Base-by-base conservation (phyloP, 768 basidiomycete species). In the Pulveroboletus ravenelii region DNA sequence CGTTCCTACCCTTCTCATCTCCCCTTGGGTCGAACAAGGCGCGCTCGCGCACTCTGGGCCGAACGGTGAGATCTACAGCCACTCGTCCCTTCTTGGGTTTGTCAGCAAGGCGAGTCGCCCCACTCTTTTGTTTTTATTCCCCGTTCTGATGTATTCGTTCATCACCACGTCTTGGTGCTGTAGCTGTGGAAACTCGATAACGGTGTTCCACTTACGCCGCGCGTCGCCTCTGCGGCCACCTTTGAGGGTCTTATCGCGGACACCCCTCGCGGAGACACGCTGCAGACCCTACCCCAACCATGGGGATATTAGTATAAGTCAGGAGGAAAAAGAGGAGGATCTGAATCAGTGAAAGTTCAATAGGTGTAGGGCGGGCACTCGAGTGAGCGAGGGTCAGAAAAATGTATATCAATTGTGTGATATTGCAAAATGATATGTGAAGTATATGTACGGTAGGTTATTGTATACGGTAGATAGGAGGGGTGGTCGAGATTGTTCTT, bases 141-240 rank as follows among this genome's bases (percentile, higher is more conserved):
- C 25, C 25, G 5, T 27, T 27, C 25, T 27, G 25, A 27, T 9
- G 7, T 14, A 27, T 7, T 13, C 8, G n/a, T 25, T 39, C n/a
- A 9, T 13, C 2, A 2, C 3, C 2, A 10, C 25, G n/a, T n/a
- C 13, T 12, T 7, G 27, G 12, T 9, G 18, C 37, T 0, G 3
- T 29, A 63, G 62, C 30, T 63, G n/a, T 63, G 62, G 62, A 54
- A 65, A 47, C 55, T 63, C 25, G 63, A 65, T 12, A 32, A 23
- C 9, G 62, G 60, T 8, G 46, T 48, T 5, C 60, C 60, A 0
- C 60, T 63, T 12, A 62, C 62, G 3, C 57, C 63, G 15, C 57
- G 60, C 4, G 54, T 52, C 9, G 60, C 56, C 2, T 46, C 54
- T 0, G 62, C 60, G 1, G 53, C 62, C 3, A 59, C 51, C 0